Evolutionary conservation across 2,329 filamentous ascomycete genomes (phyloP), one percentile per base, ranked within the genome.

Genomic region (Beauveria rudraprayagi): DNA sequence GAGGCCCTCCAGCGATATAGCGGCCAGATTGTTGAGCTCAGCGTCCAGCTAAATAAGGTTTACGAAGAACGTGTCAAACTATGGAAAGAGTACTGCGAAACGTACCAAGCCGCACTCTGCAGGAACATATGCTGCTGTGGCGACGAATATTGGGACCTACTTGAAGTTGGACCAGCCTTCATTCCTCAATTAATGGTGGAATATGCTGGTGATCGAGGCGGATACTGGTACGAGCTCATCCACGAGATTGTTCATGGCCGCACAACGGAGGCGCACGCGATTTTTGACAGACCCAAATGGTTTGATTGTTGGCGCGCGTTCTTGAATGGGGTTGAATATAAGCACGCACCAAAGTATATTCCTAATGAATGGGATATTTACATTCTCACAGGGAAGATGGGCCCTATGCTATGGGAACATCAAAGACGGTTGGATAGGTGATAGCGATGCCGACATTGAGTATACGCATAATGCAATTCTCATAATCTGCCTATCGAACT

Each of bases 161-260:
- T 61, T 37, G 53, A 57, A n/a, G 30, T 61, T 3, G 60, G 60
- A 19, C 60, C 60, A 47, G 37, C 46, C 11, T 54, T 62, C 10
- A 59, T 60, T 16, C 47, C 61, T 22, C 61, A 55, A 22, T 44
- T 62, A 19, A 62, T 62, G 61, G 50, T 62, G 16, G 61, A 62
- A 44, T 62, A 59, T 22, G 55, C 48, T 43, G 22, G 19, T 51
- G 43, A 62, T 34, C 55, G 50, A 54, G 30, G 44, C 30, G 61
- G 61, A 43, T 62, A 50, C 50, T 62, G 61, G 55, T 62, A 62
- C 30, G 61, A 62, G 61, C 61, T 62, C 16, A 28, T 62, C 28
- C 61, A 62, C 19, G 55, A 62, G 30, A 62, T 62, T 37, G 24
- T 62, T 50, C 61, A 62, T 53, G 54, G 55, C 40, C 61, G 51